Evolutionary conservation across 2,329 filamentous ascomycete species (phyloP).

Genomic region (Teratosphaeria epicoccoides): DNA sequence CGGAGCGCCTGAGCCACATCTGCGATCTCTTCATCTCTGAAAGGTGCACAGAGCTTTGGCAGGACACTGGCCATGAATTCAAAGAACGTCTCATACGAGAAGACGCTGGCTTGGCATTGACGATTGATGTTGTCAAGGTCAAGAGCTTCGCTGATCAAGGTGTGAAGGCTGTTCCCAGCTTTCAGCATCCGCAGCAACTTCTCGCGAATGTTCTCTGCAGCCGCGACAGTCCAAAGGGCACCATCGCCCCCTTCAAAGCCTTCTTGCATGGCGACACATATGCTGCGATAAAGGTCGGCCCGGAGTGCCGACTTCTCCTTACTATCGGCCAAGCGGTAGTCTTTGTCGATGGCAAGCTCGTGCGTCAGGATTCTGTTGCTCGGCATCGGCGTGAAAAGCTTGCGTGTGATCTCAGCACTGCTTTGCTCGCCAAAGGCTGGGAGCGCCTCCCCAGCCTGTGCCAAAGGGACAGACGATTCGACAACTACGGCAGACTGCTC

Average conservation of each 20-base stretch:
- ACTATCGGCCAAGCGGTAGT: constrained; percentile 58
- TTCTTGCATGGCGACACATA: constrained; percentile 51
- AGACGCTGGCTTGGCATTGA: constrained; percentile 60
- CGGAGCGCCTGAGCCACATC: constrained; percentile 49
- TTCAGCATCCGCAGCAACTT: constrained; percentile 64
- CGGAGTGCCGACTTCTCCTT: constrained; percentile 41
- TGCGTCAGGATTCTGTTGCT: constrained; percentile 67
- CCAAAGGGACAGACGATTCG: constrained; percentile 2
- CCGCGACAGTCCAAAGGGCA: constrained; percentile 57
- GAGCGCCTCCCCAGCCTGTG: constrained; percentile 2
- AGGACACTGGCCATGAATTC: constrained; percentile 62
- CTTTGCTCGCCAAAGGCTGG: constrained; percentile 26
- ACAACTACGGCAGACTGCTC: constrained; percentile 6
- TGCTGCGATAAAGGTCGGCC: constrained; percentile 48
- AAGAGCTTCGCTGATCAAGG: constrained; percentile 62
- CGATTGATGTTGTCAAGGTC: constrained; percentile 60
- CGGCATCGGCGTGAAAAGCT: constrained; percentile 52
- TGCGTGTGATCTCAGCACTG: constrained; percentile 21
- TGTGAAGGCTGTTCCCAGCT: constrained; percentile 61
- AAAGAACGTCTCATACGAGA: constrained; percentile 75
- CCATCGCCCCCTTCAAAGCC: constrained; percentile 54
- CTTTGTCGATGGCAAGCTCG: constrained; percentile 68
- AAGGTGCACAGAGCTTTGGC: constrained; percentile 69
- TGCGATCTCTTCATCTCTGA: constrained; percentile 67
- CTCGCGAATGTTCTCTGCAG: constrained; percentile 59